Evolutionary conservation across 305 asterid species (phyloP).

Genomic region (Fraxinus xanthoxyloides): DNA sequence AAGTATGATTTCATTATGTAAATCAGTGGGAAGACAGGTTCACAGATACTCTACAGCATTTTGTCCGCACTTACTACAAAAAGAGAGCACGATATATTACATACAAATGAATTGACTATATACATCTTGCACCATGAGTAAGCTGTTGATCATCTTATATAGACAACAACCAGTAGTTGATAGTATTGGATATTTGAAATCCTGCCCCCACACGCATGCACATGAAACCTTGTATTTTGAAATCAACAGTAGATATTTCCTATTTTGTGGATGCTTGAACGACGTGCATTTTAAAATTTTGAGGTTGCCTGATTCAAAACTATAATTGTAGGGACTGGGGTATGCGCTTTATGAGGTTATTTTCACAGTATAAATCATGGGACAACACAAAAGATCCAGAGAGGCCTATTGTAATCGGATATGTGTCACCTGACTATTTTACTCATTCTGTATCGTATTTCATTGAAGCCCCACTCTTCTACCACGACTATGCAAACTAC

Average conservation of each 20-base stretch:
- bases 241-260: background rate
- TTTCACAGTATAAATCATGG: constrained; percentile 83
- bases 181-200: background rate
- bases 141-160: background rate
- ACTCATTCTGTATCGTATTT: constrained; percentile 98
- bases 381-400: constrained; percentile 88
- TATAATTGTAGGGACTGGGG: constrained; percentile 93
- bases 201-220: background rate
- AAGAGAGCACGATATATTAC: background rate
- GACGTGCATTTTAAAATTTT: background rate
- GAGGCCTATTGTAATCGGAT: constrained; percentile 85
- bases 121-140: background rate
- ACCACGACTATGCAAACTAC: constrained; percentile 72
- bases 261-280: background rate
- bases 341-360: constrained; percentile 84
- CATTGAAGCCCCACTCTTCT: constrained; percentile 83
- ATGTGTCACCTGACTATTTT: constrained; percentile 98
- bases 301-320: constrained; percentile 18
- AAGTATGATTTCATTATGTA: background rate
- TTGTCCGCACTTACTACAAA: background rate
- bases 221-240: background rate
- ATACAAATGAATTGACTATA: background rate
- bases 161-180: background rate
- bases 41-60: background rate
- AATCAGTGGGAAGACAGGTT: background rate